phyloP scores from a whole-genome alignment of 2,329 filamentous ascomycete genomes.

The Pyrenophora tritici-repentis region DNA sequence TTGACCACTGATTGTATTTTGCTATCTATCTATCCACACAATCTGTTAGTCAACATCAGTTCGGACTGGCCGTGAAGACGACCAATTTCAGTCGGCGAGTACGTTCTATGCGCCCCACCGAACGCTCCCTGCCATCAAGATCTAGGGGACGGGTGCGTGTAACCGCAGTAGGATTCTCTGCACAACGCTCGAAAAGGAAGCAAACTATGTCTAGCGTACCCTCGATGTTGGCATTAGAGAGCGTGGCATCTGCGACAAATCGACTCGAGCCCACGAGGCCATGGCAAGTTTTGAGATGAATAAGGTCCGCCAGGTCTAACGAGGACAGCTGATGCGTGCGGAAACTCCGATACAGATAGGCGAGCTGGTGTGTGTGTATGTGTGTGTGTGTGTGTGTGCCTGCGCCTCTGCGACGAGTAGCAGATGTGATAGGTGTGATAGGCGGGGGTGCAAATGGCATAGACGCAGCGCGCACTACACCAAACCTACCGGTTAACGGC shows the following conservation, averaged over 20 bases:
- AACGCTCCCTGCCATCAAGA: slow-evolving; percentile 4
- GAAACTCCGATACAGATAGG: slow-evolving; percentile 5
- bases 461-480: neutral
- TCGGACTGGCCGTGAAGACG: neutral
- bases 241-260: neutral
- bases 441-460: neutral
- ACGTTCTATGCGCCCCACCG: slow-evolving; percentile 3
- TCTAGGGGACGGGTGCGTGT: slow-evolving; percentile 7
- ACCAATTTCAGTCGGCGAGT: slow-evolving; percentile 3
- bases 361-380: slow-evolving; percentile 8
- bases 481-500: neutral
- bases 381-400: neutral
- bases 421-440: slow-evolving; percentile 2
- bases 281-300: neutral
- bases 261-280: neutral
- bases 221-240: neutral
- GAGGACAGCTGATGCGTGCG: neutral
- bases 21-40: no score
- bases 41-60: neutral
- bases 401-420: neutral
- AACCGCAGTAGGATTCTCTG: slow-evolving; percentile 5
- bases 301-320: neutral
- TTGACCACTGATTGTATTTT: no score
- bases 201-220: slow-evolving; percentile 8
- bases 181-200: slow-evolving; percentile 13